phyloP scores from a whole-genome alignment of 2,329 filamentous ascomycete species.

The Mollisiaceae sp. region DNA sequence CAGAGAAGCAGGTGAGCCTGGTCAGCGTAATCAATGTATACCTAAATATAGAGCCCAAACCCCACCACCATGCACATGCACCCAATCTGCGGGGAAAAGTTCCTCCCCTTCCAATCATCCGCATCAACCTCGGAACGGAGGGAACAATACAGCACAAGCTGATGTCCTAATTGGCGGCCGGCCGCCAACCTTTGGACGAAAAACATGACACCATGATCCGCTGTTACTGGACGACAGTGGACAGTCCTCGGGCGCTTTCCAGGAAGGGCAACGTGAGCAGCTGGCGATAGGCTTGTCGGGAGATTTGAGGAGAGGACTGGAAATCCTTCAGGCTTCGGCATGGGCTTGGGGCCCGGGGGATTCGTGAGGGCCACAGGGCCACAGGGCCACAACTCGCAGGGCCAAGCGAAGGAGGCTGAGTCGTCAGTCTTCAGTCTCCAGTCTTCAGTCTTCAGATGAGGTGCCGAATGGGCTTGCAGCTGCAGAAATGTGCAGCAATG shows the following conservation, averaged over 20 bases:
- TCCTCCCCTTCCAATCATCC: not conserved
- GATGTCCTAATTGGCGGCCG: not conserved
- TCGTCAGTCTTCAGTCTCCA: not conserved
- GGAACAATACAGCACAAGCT: not conserved
- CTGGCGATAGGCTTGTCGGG: not conserved
- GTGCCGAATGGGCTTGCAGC: not conserved
- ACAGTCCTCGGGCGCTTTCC: not conserved
- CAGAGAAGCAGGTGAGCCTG: not conserved
- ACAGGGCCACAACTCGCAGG: not conserved
- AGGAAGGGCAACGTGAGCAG: not conserved
- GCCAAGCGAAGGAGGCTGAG: conserved; percentile 9
- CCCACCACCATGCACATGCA: not conserved
- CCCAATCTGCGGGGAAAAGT: not conserved
- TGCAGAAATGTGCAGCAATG: too few relatives aligned
- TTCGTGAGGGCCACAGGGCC: not conserved
- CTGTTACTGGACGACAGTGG: not conserved
- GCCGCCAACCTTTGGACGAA: not conserved
- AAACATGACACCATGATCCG: not conserved
- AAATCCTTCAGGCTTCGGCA: too few relatives aligned
- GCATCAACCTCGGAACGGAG: not conserved
- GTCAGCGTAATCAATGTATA: not conserved
- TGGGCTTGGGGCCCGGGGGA: too few relatives aligned
- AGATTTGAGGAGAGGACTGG: not conserved
- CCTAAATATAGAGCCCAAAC: not conserved
- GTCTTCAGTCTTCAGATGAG: not conserved